Base-by-base conservation (phyloP, 148 eudicot genomes). In the Chenopodium quinoa region DNA sequence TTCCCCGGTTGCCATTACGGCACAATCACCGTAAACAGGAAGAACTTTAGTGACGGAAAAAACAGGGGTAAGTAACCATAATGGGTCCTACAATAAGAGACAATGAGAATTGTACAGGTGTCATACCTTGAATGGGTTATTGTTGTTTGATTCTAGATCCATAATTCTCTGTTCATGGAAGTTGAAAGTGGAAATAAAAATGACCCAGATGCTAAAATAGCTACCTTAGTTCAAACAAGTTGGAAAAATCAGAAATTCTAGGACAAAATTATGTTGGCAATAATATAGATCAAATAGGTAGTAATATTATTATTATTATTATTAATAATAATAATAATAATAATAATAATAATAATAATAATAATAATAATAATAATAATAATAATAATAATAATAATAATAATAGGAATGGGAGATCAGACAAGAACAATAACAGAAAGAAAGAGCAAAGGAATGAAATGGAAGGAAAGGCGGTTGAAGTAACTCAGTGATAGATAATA, bases 41-140 rank as follows among this genome's bases (percentile, higher is more conserved):
- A 40, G 1, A 4, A 5, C 44, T 37, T 37, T 37, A 37, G 44
- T 0, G 44, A 40, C 44, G 0, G 44, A 40, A 40, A 7, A 0
- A 40, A 1, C 7, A 37, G 44, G 7, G 7, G 44, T 16, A 14
- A 63, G n/a, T 63, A 25, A 5, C 14, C 8, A 31, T 27, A 13
- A 16, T 54, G 70, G 70, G 25, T 12, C 40, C 64, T 37, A 29
- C 80, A 58, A 20, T 2, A 54, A 79, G 1, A 47, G 14, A 3
- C 46, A 68, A 58, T 27, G 27, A 46, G 12, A 75, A 44, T 12
- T 67, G 17, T n/a, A 79, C 62, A 65, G 44, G 44, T 66, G 71
- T 16, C 60, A 52, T 69, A 83, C 86, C 82, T 74, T 79, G 60
- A 83, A 75, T 66, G 79, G 85, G 34, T 83, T 83, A 31, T 76